Base-by-base conservation (phyloP, 2,329 filamentous ascomycete genomes). In the Penicillium sp. region DNA sequence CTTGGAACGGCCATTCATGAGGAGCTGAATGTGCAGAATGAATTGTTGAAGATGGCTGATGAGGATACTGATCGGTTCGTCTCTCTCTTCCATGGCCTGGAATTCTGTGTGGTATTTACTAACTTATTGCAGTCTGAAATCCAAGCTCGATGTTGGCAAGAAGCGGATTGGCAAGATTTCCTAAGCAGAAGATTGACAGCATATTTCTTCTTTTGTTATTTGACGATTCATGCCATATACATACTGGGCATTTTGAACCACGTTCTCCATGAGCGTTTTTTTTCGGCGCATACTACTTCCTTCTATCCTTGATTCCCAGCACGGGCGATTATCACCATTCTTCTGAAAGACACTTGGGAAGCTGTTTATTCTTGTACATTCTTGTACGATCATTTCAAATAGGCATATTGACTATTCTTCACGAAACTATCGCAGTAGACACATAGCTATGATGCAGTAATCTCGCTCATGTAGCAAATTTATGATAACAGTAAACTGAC, bases 1-100 rank as follows among this genome's bases (percentile, higher is more conserved):
- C 78, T 88, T 73, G 85, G 85, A 1, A 80, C 85, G 26, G 77
- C 81, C 64, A 87, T 88, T 61, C 85, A 87, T 61, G 79, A 84
- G 58, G 85, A 88, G 73, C 69, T 88, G 64, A 79, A 82, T 56
- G 75, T 86, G 56, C 84, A 87, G 75, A 86, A 86, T 68, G 80
- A 83, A 63, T 77, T 87, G 77, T 67, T 88, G 58, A 80, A 77
- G 13, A 67, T 86, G 71, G 70, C 86, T 24, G 84, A 85, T 62
- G 80, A 85, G 62, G 85, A 88, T 72, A 79, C 81, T 5, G 80
- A 82, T 44, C 74, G 77, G 76, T 78, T 58, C 52, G 68, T 68
- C 5, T 33, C 48, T n/a, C 19, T 45, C 51, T 19, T 56, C 47
- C 27, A 14, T 41, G 1, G 8, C 27, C 46, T 14, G 21, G 24